phyloP scores from a whole-genome alignment of 2,329 filamentous ascomycete species.

The Diaporthe nobilis region DNA sequence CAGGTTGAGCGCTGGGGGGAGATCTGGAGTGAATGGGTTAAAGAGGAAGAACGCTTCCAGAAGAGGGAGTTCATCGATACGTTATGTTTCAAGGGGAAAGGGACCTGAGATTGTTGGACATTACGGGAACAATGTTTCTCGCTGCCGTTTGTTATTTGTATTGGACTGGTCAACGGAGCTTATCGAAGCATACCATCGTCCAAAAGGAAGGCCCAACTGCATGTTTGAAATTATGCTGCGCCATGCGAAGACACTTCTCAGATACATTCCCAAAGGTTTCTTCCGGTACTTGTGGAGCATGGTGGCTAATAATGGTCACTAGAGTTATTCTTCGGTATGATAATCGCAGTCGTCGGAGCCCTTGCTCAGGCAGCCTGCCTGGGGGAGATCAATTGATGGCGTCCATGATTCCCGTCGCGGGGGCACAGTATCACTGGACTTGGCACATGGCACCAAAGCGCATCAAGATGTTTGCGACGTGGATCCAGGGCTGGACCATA shows the following conservation, averaged over 20 bases:
- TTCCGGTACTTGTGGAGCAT: neutral
- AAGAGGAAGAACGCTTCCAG: neutral
- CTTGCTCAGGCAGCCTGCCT: too few species aligned
- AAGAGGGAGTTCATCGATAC: neutral
- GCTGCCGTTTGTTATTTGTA: neutral
- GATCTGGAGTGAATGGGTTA: neutral
- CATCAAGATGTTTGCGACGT: too few species aligned
- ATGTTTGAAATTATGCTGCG: accelerated
- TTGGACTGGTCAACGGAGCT: neutral
- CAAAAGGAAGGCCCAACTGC: neutral
- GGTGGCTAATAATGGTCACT: neutral
- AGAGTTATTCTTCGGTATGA: too few species aligned
- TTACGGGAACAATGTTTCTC: accelerated
- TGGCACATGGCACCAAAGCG: too few species aligned
- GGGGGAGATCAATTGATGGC: too few species aligned
- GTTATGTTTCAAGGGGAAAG: neutral
- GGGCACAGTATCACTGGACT: too few species aligned
- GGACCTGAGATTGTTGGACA: neutral
- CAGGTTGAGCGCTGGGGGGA: neutral
- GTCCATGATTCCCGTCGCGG: too few species aligned
- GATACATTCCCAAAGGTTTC: neutral
- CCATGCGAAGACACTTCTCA: neutral
- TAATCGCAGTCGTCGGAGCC: too few species aligned
- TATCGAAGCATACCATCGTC: neutral
- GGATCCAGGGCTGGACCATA: too few species aligned